Percentiles rank a stretch among this genome's conserved stretches.
Conservation (phyloP, 2,329 filamentous ascomycete species). For the Ophiostoma angusticollis region DNA sequence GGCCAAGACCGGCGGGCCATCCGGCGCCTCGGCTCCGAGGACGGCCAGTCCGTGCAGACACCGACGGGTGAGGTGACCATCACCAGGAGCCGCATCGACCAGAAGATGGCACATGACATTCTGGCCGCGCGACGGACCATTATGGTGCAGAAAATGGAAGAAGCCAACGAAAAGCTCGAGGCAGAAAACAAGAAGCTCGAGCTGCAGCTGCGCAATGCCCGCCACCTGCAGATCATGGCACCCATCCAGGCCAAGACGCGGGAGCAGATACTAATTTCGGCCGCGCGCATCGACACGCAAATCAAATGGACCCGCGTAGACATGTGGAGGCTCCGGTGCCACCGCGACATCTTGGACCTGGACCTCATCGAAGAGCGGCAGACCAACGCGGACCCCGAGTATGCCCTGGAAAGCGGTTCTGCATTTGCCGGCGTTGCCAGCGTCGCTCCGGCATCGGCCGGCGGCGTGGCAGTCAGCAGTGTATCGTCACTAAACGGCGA, state of each 20-base stretch:
- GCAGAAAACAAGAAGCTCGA: constrained; percentile 67
- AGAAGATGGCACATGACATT: constrained; percentile 76
- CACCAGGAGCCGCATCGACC: constrained; percentile 60
- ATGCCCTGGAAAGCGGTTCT: constrained; percentile 14
- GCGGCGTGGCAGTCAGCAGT: not conserved
- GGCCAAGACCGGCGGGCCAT: constrained; percentile 64
- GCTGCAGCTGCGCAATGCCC: constrained; percentile 70
- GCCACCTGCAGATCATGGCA: constrained; percentile 77
- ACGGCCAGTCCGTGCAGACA: constrained; percentile 47
- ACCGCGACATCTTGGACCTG: constrained; percentile 73
- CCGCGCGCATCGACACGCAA: constrained; percentile 72
- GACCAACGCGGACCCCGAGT: constrained; percentile 22
- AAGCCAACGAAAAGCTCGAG: constrained; percentile 68
- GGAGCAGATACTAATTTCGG: constrained; percentile 73
- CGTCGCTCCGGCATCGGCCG: not conserved
- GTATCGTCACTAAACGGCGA: not conserved
- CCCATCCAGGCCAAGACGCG: constrained; percentile 85
- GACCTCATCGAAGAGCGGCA: constrained; percentile 71
- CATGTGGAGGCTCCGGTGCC: constrained; percentile 83
- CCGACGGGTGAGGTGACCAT: constrained; percentile 62
- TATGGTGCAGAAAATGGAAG: constrained; percentile 70
- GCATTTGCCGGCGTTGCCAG: constrained; percentile 11
- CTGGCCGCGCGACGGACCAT: constrained; percentile 68
- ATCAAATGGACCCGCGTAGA: constrained; percentile 90
- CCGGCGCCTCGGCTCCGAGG: constrained; percentile 54